Evolutionary conservation across 768 basidiomycete genomes (phyloP).

Genomic region (Suillus variegatus): DNA sequence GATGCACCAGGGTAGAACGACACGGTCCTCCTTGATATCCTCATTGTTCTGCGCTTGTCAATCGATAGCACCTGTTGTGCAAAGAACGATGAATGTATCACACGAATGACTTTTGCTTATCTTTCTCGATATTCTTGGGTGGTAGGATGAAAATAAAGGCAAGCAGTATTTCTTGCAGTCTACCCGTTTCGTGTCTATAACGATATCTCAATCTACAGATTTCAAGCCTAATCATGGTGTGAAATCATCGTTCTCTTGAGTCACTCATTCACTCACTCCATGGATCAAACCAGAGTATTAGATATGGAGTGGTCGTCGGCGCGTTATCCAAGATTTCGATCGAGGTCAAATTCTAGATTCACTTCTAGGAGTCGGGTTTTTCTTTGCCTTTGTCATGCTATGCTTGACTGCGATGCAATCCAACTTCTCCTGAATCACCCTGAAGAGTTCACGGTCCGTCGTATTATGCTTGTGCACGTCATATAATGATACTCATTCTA

Average conservation of each 20-base stretch:
- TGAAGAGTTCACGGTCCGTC: slow-evolving; percentile 33
- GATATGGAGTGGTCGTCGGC: slow-evolving; percentile 39
- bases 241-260: slow-evolving; percentile 1
- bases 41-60: background rate
- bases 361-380: slow-evolving; percentile 34
- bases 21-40: background rate
- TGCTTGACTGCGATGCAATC: slow-evolving; percentile 33
- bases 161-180: background rate
- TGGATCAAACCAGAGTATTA: slow-evolving; percentile 29
- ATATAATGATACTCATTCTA: slow-evolving; percentile 7
- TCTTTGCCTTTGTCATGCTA: slow-evolving; percentile 38
- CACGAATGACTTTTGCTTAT: slow-evolving; percentile 4
- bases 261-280: background rate
- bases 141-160: background rate
- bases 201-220: slow-evolving; percentile 24
- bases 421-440: slow-evolving; percentile 36
- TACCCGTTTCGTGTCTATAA: background rate
- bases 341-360: background rate
- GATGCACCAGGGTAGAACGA: background rate
- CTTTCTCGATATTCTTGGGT: slow-evolving; percentile 2
- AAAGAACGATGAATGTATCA: background rate
- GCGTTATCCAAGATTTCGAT: slow-evolving; percentile 2
- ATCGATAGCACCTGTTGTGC: background rate
- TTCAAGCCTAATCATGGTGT: slow-evolving; percentile 43
- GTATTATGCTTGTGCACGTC: background rate